These are phyloP conservation scores for Hypomontagnella submonticulosa DNA, from an alignment of 495 filamentous ascomycete genomes.

Conservation along the genomic window DNA sequence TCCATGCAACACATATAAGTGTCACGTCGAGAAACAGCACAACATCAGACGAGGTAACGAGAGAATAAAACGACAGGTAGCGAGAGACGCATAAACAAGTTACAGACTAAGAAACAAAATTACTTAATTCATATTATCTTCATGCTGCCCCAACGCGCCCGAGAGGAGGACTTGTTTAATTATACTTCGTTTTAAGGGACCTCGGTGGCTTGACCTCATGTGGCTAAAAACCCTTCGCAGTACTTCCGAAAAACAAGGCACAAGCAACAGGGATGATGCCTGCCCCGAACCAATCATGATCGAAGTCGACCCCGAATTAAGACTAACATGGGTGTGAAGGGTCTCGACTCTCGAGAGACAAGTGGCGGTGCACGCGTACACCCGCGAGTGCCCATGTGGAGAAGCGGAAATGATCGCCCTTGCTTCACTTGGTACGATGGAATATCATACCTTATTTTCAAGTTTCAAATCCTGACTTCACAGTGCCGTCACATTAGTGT, in stretches of 20 bases:
- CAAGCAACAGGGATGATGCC: conserved; percentile 29
- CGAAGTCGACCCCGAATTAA: conserved; percentile 28
- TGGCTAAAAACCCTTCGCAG: conserved; percentile 44
- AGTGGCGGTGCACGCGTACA: conserved; percentile 46
- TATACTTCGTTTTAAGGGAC: conserved; percentile 48
- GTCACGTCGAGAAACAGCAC: conserved; percentile 29
- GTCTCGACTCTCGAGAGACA: conserved; percentile 27
- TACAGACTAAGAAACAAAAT: conserved; percentile 27
- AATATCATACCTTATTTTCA: conserved; percentile 12
- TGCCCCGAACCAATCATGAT: conserved; percentile 32
- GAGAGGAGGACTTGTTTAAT: conserved; percentile 42
- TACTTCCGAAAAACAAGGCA: conserved; percentile 41
- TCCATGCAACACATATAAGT: conserved; percentile 23
- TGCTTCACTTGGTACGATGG: conserved; percentile 11
- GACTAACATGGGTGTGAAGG: conserved; percentile 30
- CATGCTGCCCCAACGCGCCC: conserved; percentile 25
- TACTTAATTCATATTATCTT: conserved; percentile 26
- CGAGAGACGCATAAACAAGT: conserved; percentile 31
- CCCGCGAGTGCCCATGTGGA: conserved; percentile 8
- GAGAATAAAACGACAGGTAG: conserved; percentile 21
- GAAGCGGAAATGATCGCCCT: conserved; percentile 32
- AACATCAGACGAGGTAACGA: conserved; percentile 35
- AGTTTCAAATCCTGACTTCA: neutral
- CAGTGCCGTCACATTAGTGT: neutral
- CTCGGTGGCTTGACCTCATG: conserved; percentile 50